These are phyloP conservation scores for Xylaria sp. DNA, from an alignment of 2,329 filamentous ascomycete species.

Conservation along the genomic window DNA sequence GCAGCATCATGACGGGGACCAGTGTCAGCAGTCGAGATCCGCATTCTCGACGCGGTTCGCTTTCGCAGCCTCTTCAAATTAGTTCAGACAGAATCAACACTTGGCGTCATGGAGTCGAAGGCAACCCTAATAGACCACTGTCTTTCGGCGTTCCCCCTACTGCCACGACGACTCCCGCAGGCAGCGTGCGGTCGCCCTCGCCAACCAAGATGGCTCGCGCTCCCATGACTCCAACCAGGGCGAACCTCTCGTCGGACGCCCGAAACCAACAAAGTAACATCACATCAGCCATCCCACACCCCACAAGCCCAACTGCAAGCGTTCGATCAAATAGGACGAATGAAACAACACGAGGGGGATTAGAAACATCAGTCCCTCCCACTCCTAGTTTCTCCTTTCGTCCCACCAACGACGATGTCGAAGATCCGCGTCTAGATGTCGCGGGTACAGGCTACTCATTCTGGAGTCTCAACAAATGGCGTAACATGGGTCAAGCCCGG, in stretches of 20 bases:
- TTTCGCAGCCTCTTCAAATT: slow-evolving; percentile 56
- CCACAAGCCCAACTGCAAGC: slow-evolving; percentile 57
- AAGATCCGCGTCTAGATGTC: slow-evolving; percentile 52
- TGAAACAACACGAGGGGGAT: slow-evolving; percentile 32
- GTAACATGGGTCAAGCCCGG: slow-evolving; percentile 43
- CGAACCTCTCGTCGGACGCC: slow-evolving; percentile 59
- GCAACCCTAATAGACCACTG: slow-evolving; percentile 51
- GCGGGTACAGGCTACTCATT: slow-evolving; percentile 61
- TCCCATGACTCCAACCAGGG: slow-evolving; percentile 35
- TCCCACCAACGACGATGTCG: slow-evolving; percentile 55
- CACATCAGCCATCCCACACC: slow-evolving; percentile 43
- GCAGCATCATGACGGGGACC: slow-evolving; percentile 66
- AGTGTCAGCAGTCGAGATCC: slow-evolving; percentile 57
- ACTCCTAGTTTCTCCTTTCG: slow-evolving; percentile 67
- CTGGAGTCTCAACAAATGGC: slow-evolving; percentile 69
- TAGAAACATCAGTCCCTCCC: slow-evolving; percentile 55
- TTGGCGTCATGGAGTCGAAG: slow-evolving; percentile 78
- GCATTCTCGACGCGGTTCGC: slow-evolving; percentile 66
- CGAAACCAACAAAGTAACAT: slow-evolving; percentile 58
- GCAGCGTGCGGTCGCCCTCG: slow-evolving; percentile 67
- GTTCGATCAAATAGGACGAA: slow-evolving; percentile 41
- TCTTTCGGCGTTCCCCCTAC: slow-evolving; percentile 48
- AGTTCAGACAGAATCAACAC: slow-evolving; percentile 82
- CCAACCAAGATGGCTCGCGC: slow-evolving; percentile 59
- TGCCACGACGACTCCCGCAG: slow-evolving; percentile 51